Conservation (phyloP, 2,329 filamentous ascomycete species). For the Cladosporium sp. region DNA sequence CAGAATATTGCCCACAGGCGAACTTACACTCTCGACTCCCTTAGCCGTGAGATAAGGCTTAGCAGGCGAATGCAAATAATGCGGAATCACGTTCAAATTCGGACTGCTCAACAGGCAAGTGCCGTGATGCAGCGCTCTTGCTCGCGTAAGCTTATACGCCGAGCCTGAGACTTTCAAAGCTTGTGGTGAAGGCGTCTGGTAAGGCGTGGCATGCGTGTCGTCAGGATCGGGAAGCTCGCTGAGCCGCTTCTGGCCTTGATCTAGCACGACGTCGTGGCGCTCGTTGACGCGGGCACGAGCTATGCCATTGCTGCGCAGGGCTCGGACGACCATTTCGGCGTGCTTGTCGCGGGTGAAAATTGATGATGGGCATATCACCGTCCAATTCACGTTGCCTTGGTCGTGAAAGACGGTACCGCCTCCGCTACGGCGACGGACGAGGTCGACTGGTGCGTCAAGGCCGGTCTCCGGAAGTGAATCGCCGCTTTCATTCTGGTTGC, state of each 20-base stretch:
- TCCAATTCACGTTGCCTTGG: slow-evolving; percentile 88
- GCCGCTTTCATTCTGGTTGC: slow-evolving; percentile 25
- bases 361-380: slow-evolving; percentile 75
- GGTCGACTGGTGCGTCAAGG: slow-evolving; percentile 44
- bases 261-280: slow-evolving; percentile 87
- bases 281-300: slow-evolving; percentile 70
- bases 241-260: slow-evolving; percentile 37
- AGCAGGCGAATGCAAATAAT: slow-evolving; percentile 72
- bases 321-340: slow-evolving; percentile 88
- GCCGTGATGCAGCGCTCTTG: slow-evolving; percentile 83
- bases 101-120: slow-evolving; percentile 79
- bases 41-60: slow-evolving; percentile 71
- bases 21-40: slow-evolving; percentile 88
- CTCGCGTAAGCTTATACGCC: slow-evolving; percentile 84
- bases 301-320: slow-evolving; percentile 60
- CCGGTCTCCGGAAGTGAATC: background rate
- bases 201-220: slow-evolving; percentile 44
- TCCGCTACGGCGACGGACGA: slow-evolving; percentile 81
- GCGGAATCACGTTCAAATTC: slow-evolving; percentile 65
- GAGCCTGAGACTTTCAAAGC: slow-evolving; percentile 82
- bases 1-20: slow-evolving; percentile 74
- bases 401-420: slow-evolving; percentile 96
- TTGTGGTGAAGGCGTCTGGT: slow-evolving; percentile 33
- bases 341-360: slow-evolving; percentile 80
- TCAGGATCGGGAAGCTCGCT: slow-evolving; percentile 25